Base-by-base conservation (phyloP, 495 filamentous ascomycete genomes). In the Penicillium bovifimosum region DNA sequence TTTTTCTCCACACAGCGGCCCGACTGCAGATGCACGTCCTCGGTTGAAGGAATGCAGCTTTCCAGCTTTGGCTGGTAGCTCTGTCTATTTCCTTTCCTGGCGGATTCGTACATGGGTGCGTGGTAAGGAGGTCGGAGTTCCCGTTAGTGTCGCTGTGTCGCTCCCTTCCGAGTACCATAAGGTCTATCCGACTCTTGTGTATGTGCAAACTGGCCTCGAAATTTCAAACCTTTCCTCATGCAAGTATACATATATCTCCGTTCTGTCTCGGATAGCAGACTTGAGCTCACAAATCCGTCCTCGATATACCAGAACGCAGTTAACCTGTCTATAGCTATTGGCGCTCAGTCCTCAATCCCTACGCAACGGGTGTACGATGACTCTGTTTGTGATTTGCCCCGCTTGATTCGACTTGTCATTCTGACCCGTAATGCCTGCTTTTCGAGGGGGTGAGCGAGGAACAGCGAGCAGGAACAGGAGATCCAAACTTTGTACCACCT, bases 261-360 rank as follows among this genome's bases (percentile, higher is more conserved):
- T 44, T 55, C 56, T 65, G 60, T 65, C 62, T 63, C 62, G 60
- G 62, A 58, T 65, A 58, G 43, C 26, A 53, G 49, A 65, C 54
- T 53, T 41, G 54, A 58, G 9, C 53, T 55, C 55, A 52, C 35
- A 18, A 39, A 48, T 8, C 44, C 39, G 32, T 47, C 53, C 50
- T 64, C 47, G 55, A 61, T 6, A 33, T 18, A 24, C 28, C 16
- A 20, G 6, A 20, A 31, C 11, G 33, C 26, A 48, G 9, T 28
- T 32, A 32, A 26, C 39, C 28, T 43, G 28, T 10, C 34, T 24
- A 36, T 28, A n/a, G n/a, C n/a, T n/a, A 26, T 24, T 32, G 13
- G 33, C 50, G 42, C 54, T 60, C 50, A 60, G 56, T 56, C 50
- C 56, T 58, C 56, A 52, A 59, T 28, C 18, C 45, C 39, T 6